Evolutionary conservation across 1,284 basidiomycete species (phyloP).

Genomic region (Austroboletus niveus): DNA sequence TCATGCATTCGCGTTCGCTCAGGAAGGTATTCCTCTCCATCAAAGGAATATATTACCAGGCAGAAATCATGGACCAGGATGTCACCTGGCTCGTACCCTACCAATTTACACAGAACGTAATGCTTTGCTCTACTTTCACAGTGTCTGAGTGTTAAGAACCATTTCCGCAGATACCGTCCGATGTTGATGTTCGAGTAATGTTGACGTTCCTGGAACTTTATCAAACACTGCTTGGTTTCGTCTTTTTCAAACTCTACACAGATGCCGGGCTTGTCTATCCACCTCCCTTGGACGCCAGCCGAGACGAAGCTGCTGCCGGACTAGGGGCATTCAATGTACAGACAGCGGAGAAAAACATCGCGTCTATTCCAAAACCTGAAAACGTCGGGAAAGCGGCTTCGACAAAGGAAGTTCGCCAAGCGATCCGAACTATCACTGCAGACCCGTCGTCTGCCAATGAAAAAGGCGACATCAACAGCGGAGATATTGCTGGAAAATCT

Average conservation of each 20-base stretch:
- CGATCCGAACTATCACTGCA: slow-evolving; percentile 63
- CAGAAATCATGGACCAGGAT: slow-evolving; percentile 89
- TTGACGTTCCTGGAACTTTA: slow-evolving; percentile 98
- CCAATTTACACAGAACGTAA: slow-evolving; percentile 93
- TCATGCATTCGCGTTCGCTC: slow-evolving; percentile 86
- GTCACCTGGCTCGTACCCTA: slow-evolving; percentile 98
- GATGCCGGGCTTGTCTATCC: slow-evolving; percentile 94
- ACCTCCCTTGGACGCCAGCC: slow-evolving; percentile 81
- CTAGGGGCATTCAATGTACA: slow-evolving; percentile 89
- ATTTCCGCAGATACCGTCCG: slow-evolving; percentile 75
- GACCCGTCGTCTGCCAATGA: slow-evolving; percentile 31
- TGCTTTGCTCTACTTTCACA: slow-evolving; percentile 22
- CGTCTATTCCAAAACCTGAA: slow-evolving; percentile 41
- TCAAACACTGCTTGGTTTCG: slow-evolving; percentile 94
- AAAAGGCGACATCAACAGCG: slow-evolving; percentile 41
- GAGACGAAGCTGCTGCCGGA: slow-evolving; percentile 87
- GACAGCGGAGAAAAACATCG: slow-evolving; percentile 38
- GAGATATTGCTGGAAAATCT: slow-evolving; percentile 29
- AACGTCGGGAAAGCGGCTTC: slow-evolving; percentile 59
- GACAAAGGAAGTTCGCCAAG: slow-evolving; percentile 68
- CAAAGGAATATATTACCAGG: slow-evolving; percentile 99
- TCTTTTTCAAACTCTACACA: slow-evolving; percentile 97
- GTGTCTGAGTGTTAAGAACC: slow-evolving; percentile 7
- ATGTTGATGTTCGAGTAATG: slow-evolving; percentile 98
- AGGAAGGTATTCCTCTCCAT: slow-evolving; percentile 96